Conservation (phyloP, 2,329 filamentous ascomycete genomes). For the Trematosphaeria pertusa region DNA sequence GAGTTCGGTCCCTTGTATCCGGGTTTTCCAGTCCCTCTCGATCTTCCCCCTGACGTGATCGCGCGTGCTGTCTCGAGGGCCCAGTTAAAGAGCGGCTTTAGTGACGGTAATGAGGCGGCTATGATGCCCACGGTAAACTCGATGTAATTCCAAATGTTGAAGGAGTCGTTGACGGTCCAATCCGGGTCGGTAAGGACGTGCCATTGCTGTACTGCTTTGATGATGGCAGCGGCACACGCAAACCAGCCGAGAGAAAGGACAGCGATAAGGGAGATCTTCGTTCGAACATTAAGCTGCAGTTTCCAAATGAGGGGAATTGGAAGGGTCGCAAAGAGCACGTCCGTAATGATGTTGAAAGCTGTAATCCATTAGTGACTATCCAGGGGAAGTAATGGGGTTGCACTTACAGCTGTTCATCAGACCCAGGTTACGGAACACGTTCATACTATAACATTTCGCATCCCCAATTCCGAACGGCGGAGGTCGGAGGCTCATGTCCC, state of each 20-base stretch:
- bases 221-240: constrained; percentile 52
- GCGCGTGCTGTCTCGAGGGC: constrained; percentile 39
- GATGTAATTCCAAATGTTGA: constrained; percentile 56
- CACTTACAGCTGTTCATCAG: constrained; percentile 55
- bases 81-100: constrained; percentile 47
- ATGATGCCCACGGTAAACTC: constrained; percentile 55
- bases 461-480: constrained; percentile 33
- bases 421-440: constrained; percentile 53
- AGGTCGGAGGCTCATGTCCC: constrained; percentile 49
- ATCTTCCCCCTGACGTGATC: constrained; percentile 24
- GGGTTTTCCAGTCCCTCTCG: constrained; percentile 16
- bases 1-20: constrained; percentile 19
- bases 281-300: constrained; percentile 52
- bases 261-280: constrained; percentile 47
- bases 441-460: constrained; percentile 53
- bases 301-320: constrained; percentile 54
- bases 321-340: constrained; percentile 50
- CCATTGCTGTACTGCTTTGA: constrained; percentile 51
- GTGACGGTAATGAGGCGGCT: constrained; percentile 51
- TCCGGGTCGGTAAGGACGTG: constrained; percentile 45
- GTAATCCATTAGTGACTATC: constrained; percentile 5
- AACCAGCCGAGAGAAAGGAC: constrained; percentile 51
- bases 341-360: constrained; percentile 50
- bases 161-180: constrained; percentile 46
- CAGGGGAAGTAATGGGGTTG: neutral